Evolutionary conservation across 2,329 filamentous ascomycete genomes (phyloP), one percentile per base, ranked within the genome.

Genomic region (Bipolaris bicolor): DNA sequence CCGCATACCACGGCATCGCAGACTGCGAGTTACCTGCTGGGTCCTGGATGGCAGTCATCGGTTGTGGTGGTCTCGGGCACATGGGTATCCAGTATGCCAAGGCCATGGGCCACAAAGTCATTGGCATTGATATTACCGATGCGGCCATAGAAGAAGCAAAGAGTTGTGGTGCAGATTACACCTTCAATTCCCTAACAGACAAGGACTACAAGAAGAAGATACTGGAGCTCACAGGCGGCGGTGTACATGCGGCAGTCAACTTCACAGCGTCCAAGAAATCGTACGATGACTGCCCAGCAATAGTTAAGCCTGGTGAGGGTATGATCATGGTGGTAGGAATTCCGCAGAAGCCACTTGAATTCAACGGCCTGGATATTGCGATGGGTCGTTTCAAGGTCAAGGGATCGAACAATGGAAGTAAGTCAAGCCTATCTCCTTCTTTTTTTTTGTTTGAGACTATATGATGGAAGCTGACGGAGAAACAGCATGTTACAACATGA

Each of bases 401-500:
- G 55, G 72, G 72, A 1, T 64, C 67, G 37, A 75, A 69, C 52
- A 75, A 75, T 44, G 71, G 72, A 48, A 73, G 69, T 73, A 60
- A 67, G 70, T 69, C 18, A 5, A 39, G 15, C 3, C 24, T 11
- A 7, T 2, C 4, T 13, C 13, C 31, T n/a, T 4, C 26, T 9
- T 9, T 43, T 26, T n/a, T 15, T n/a, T 22, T 24, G 13, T 24
- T 5, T 7, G 11, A 41, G 10, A n/a, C 3, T 3, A 7, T 1
- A 18, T 1, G 4, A 15, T 16, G 37, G 29, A 37, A 80, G 79
- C n/a, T 81, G 71, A 60, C 64, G 80, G 29, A 62, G 76, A 73
- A 68, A 24, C 78, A 80, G 49, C 76, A 70, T 43, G 72, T 49
- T 71, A 74, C 54, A 75, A 75, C 36, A 73, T 75, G 71, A 63